Evolutionary conservation across 805 yeast species (phyloP).

Genomic region (Sungouiozyma intestinalis): DNA sequence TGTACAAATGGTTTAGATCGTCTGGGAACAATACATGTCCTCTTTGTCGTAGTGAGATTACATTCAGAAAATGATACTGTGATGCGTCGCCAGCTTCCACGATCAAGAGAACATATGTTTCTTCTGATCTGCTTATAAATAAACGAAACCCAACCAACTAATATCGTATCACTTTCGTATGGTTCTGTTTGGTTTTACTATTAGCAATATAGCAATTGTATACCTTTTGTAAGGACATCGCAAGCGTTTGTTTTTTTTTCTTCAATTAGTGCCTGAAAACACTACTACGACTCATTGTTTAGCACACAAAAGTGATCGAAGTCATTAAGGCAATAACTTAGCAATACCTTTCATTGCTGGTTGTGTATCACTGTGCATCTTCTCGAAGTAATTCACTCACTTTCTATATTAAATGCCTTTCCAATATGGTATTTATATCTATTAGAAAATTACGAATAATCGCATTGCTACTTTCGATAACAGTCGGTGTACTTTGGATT

Average conservation of each 20-base stretch:
- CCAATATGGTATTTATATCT: slow-evolving; percentile 7
- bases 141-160: no score
- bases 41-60: slow-evolving; percentile 54
- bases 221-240: background rate
- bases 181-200: no score
- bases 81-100: no score
- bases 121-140: no score
- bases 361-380: slow-evolving; percentile 1
- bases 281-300: background rate
- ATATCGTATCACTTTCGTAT: no score
- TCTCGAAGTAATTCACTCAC: background rate
- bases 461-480: slow-evolving; percentile 5
- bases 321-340: no score
- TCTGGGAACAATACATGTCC: slow-evolving; percentile 92
- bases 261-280: no score
- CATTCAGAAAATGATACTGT: slow-evolving; percentile 21
- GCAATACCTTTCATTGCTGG: no score
- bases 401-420: background rate
- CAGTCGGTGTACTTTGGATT: slow-evolving; percentile 7
- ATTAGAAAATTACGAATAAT: slow-evolving; percentile 18
- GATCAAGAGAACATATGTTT: no score
- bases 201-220: no score
- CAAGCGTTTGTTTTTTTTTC: no score
- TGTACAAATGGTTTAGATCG: slow-evolving; percentile 95
- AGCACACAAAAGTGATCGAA: background rate